These are phyloP conservation scores for Aureobasidium sp. DNA, from an alignment of 2,329 filamentous ascomycete genomes.

Conservation along the genomic window DNA sequence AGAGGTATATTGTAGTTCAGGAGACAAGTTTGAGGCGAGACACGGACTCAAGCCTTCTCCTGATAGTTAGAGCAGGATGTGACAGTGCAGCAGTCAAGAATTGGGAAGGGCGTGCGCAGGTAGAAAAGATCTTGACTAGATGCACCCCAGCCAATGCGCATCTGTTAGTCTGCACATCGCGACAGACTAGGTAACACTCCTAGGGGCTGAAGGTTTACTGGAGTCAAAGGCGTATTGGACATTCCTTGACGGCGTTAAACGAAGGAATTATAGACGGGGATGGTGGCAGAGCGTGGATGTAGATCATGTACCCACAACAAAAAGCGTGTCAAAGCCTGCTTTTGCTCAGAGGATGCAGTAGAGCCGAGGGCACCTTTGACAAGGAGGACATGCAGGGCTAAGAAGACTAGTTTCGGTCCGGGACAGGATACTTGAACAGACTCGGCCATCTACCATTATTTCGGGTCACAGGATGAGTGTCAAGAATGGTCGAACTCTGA, in stretches of 20 bases:
- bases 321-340: constrained; percentile 2
- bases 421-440: not conserved
- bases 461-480: not conserved
- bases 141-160: not conserved
- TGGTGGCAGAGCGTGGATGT: not conserved
- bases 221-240: not conserved
- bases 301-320: constrained; percentile 10
- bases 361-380: not conserved
- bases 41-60: not conserved
- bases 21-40: not conserved
- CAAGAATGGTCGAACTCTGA: not conserved
- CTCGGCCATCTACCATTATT: not conserved
- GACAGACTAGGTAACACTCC: not conserved
- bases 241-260: not conserved
- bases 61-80: not conserved
- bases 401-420: not conserved
- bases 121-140: not conserved
- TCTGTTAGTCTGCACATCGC: not conserved
- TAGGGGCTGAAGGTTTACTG: not conserved
- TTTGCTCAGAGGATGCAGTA: not conserved
- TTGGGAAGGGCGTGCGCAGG: not conserved
- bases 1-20: not conserved
- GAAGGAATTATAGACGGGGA: not conserved
- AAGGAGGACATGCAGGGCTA: not conserved
- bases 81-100: not conserved